Evolutionary conservation across 768 basidiomycete genomes (phyloP).

Genomic region (Phaeolepiota aurea): DNA sequence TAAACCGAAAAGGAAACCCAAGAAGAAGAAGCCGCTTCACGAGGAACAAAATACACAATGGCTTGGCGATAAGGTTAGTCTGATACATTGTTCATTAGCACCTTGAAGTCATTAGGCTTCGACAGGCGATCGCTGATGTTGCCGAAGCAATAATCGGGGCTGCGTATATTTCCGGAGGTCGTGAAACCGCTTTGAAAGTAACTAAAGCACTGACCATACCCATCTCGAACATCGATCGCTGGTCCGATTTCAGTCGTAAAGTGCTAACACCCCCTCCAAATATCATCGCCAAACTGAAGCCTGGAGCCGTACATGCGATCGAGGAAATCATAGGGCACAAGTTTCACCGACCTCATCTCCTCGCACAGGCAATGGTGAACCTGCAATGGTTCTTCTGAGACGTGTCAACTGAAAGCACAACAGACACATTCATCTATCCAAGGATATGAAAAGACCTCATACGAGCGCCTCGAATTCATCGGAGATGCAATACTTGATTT

Average conservation of each 20-base stretch:
- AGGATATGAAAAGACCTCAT: slow-evolving; percentile 46
- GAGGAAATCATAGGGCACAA: slow-evolving; percentile 57
- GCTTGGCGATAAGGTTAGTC: slow-evolving; percentile 70
- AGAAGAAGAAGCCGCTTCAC: slow-evolving; percentile 26
- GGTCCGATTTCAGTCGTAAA: slow-evolving; percentile 64
- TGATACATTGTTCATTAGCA: neutral
- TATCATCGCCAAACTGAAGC: slow-evolving; percentile 33
- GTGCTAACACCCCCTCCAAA: slow-evolving; percentile 33
- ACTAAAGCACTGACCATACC: slow-evolving; percentile 60
- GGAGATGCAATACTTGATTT: slow-evolving; percentile 86
- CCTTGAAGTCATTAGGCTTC: slow-evolving; percentile 3
- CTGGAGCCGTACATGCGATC: slow-evolving; percentile 44
- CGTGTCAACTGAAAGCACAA: slow-evolving; percentile 12
- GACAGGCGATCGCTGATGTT: slow-evolving; percentile 74
- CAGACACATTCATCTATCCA: slow-evolving; percentile 66
- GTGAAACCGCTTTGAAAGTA: slow-evolving; percentile 53
- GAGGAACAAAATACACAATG: slow-evolving; percentile 30
- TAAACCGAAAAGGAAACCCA: slow-evolving; percentile 15
- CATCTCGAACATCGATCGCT: slow-evolving; percentile 52
- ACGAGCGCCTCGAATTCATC: slow-evolving; percentile 77
- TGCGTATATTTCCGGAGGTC: slow-evolving; percentile 68
- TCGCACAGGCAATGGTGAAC: slow-evolving; percentile 68
- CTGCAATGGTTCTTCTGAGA: neutral
- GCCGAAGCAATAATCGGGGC: slow-evolving; percentile 81
- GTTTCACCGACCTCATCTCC: slow-evolving; percentile 53